Conservation (phyloP, 108 stramenopile species). For the Asterionellopsis glacialis region DNA sequence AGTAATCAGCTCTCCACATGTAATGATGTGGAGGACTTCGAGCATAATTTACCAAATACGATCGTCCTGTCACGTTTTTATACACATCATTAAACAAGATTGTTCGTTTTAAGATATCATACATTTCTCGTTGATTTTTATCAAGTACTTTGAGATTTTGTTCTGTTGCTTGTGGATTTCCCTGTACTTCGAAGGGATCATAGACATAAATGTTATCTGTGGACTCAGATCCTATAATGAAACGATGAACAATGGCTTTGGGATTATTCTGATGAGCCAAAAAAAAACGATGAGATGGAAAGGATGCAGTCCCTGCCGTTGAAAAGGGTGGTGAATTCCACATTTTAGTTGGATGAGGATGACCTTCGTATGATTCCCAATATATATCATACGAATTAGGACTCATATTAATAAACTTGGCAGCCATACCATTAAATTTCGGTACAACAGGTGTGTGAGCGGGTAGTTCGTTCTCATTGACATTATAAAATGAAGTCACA, state of each 20-base stretch:
- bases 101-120: constrained; percentile 35
- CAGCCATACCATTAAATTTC: constrained; percentile 55
- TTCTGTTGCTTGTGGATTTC: constrained; percentile 52
- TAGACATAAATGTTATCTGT: constrained; percentile 41
- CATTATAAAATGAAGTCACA: constrained; percentile 53
- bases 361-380: constrained; percentile 49
- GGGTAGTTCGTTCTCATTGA: constrained; percentile 15
- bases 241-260: constrained; percentile 14
- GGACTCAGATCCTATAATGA: constrained; percentile 37
- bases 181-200: constrained; percentile 63
- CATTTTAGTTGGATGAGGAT: constrained; percentile 23
- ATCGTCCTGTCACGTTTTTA: constrained; percentile 27
- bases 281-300: constrained; percentile 58
- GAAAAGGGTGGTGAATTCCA: constrained; percentile 37
- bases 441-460: constrained; percentile 24
- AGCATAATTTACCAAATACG: constrained; percentile 41
- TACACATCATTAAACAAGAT: constrained; percentile 9
- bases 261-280: constrained; percentile 28
- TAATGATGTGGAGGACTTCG: constrained; percentile 48
- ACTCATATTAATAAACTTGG: constrained; percentile 74
- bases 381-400: constrained; percentile 31
- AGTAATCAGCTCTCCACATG: constrained; percentile 74
- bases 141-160: constrained; percentile 43
- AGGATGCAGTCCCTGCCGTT: constrained; percentile 49
- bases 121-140: constrained; percentile 34